Conservation (phyloP, 345 rosid species). For the Carallia brachiata region DNA sequence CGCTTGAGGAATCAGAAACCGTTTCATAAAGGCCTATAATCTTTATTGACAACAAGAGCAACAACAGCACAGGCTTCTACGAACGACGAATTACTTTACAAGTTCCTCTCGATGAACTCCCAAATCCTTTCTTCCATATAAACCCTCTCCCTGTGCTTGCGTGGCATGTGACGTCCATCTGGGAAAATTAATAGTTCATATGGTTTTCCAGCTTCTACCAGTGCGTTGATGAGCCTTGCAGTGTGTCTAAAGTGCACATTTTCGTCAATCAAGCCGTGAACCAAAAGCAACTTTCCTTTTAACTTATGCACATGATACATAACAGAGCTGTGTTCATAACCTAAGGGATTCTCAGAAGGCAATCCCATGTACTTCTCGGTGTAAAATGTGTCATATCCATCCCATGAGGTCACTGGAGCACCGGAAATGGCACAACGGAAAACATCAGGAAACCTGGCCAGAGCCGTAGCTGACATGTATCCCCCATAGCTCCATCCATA, state of each 20-base stretch:
- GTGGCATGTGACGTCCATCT: conserved; percentile 87
- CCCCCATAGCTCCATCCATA: conserved; percentile 97
- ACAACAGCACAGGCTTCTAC: not conserved
- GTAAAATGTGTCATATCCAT: conserved; percentile 88
- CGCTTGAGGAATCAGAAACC: no score
- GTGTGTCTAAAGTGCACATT: conserved; percentile 96
- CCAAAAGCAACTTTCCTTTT: conserved; percentile 61
- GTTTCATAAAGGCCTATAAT: no score
- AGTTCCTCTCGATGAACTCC: conserved; percentile 73
- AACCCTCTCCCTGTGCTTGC: conserved; percentile 52
- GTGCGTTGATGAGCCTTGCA: conserved; percentile 81
- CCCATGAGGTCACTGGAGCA: conserved; percentile 97
- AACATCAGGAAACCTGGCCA: conserved; percentile 63
- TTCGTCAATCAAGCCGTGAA: conserved; percentile 96
- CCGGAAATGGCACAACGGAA: conserved; percentile 76
- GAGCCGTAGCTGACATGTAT: conserved; percentile 75
- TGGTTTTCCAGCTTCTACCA: conserved; percentile 60
- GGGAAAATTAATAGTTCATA: conserved; percentile 85
- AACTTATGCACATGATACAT: conserved; percentile 66
- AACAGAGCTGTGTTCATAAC: conserved; percentile 60
- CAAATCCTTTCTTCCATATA: conserved; percentile 96
- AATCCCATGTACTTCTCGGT: conserved; percentile 94
- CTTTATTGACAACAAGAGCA: no score
- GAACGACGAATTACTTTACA: conserved; percentile 35
- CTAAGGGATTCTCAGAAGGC: conserved; percentile 43